Percentiles rank a stretch among this genome's conserved stretches.
These are phyloP conservation scores for Pythium utonaiense DNA, from an alignment of 352 stramenopile species.

Conservation along the genomic window DNA sequence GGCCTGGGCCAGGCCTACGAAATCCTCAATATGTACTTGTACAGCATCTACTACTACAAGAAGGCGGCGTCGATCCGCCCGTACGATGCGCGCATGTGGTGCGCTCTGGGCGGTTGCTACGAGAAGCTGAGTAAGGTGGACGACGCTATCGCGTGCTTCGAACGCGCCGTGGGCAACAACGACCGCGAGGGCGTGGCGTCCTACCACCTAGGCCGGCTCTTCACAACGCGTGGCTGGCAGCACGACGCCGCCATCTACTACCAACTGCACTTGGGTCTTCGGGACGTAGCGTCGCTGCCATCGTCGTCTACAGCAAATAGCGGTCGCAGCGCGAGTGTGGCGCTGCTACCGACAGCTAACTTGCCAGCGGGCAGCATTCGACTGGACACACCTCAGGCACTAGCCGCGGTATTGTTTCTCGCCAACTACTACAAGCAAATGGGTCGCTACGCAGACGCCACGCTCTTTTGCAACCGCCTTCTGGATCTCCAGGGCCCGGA, in stretches of 20 bases:
- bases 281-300: conserved; percentile 22
- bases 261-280: conserved; percentile 56
- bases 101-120: conserved; percentile 88
- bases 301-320: neutral
- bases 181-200: conserved; percentile 75
- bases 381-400: conserved; percentile 58
- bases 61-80: conserved; percentile 94
- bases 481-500: conserved; percentile 75
- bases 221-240: conserved; percentile 37
- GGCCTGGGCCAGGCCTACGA: conserved; percentile 98
- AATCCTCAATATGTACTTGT: conserved; percentile 98
- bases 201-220: conserved; percentile 63
- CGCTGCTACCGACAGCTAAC: conserved; percentile 11
- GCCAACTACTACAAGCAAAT: conserved; percentile 82
- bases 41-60: conserved; percentile 98
- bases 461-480: conserved; percentile 73
- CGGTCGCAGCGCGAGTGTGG: conserved; percentile 4
- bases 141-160: conserved; percentile 73
- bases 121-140: conserved; percentile 70
- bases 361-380: conserved; percentile 30
- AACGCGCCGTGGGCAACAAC: conserved; percentile 70
- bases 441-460: conserved; percentile 45
- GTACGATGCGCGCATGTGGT: conserved; percentile 98
- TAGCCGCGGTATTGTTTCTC: conserved; percentile 69
- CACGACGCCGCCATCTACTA: conserved; percentile 76